Base-by-base conservation (phyloP, 2,329 filamentous ascomycete species). In the Paramyrothecium roridum region DNA sequence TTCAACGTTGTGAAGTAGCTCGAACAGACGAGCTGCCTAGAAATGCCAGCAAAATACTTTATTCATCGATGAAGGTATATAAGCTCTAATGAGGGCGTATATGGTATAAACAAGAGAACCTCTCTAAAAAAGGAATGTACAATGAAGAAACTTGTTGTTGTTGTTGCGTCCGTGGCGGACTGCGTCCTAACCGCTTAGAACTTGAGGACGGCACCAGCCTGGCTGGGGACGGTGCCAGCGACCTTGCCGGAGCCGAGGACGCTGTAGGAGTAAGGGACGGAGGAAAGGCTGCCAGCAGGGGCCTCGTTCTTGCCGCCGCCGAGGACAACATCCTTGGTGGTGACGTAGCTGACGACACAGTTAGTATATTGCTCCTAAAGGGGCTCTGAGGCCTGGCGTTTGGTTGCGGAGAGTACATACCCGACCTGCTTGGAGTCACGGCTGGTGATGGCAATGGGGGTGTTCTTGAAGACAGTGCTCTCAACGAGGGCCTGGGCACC, bases 401-500 rank as follows among this genome's bases (percentile, higher is more conserved):
- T 16, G 7, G 13, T 16, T 50, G 26, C 26, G 26, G 26, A 30
- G 26, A 30, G 26, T 11, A 45, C 52, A n/a, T 72, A 76, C 52
- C 75, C 75, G 4, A 67, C 69, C 33, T 64, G 55, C 53, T 72
- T 61, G 54, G 72, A 75, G 63, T 77, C 70, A 43, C 59, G 64
- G 57, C 64, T 72, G 59, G 67, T 65, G 51, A 73, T 62, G 53
- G 68, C 64, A 34, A 59, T 21, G n/a, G 26, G 30, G 60, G 71
- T 73, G 55, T 66, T 72, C 52, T 71, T 70, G 63, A 81, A 82
- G 59, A 70, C 70, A 55, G 77, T 77, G 50, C 78, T 81, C 70
- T 84, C 76, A 19, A 83, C 73, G 21, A 83, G 74, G 13, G 82
- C 68, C 63, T 84, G 75, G 11, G 81, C 79, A 17, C 75, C 76